Percentiles rank a stretch among this genome's conserved stretches.
Evolutionary conservation across 2,329 filamentous ascomycete species (phyloP).

Genomic region (Colletotrichum sp.): DNA sequence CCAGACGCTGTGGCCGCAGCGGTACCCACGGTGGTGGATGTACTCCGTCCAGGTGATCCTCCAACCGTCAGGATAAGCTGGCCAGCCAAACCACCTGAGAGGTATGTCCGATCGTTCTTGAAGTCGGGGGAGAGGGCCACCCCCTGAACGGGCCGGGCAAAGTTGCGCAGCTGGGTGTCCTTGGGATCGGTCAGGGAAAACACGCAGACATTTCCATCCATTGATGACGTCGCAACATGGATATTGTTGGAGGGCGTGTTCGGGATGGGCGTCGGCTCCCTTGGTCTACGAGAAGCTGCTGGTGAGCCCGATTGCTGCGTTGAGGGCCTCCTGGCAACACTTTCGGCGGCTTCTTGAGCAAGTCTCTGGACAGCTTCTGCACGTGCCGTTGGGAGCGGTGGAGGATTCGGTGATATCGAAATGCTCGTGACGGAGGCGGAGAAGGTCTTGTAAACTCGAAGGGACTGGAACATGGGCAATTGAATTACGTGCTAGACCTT

Average conservation of each 20-base stretch:
- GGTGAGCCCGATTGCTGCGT: slow-evolving; percentile 46
- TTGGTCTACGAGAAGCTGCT: slow-evolving; percentile 55
- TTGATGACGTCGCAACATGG: slow-evolving; percentile 90
- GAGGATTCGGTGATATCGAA: slow-evolving; percentile 86
- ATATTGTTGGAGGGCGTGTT: slow-evolving; percentile 88
- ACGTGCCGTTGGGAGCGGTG: slow-evolving; percentile 51
- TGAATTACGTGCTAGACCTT: slow-evolving; percentile 77
- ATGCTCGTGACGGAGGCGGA: slow-evolving; percentile 88
- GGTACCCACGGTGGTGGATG: slow-evolving; percentile 85
- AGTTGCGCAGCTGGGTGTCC: slow-evolving; percentile 91
- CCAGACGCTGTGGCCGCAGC: slow-evolving; percentile 83
- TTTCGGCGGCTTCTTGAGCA: slow-evolving; percentile 38
- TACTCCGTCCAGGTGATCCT: slow-evolving; percentile 79
- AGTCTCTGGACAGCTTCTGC: slow-evolving; percentile 44
- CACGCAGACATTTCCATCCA: slow-evolving; percentile 95
- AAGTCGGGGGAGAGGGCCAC: slow-evolving; percentile 96
- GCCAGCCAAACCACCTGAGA: slow-evolving; percentile 89
- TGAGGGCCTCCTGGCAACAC: slow-evolving; percentile 32
- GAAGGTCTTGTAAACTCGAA: slow-evolving; percentile 91
- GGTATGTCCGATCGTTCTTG: slow-evolving; percentile 84
- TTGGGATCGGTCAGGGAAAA: slow-evolving; percentile 85
- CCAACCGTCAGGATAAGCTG: slow-evolving; percentile 86
- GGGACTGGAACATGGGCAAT: slow-evolving; percentile 78
- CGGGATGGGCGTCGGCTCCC: slow-evolving; percentile 63
- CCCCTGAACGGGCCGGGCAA: slow-evolving; percentile 88